Base-by-base conservation (phyloP, 192 early-diverging fungal species). In the Spinellus fusiger region DNA sequence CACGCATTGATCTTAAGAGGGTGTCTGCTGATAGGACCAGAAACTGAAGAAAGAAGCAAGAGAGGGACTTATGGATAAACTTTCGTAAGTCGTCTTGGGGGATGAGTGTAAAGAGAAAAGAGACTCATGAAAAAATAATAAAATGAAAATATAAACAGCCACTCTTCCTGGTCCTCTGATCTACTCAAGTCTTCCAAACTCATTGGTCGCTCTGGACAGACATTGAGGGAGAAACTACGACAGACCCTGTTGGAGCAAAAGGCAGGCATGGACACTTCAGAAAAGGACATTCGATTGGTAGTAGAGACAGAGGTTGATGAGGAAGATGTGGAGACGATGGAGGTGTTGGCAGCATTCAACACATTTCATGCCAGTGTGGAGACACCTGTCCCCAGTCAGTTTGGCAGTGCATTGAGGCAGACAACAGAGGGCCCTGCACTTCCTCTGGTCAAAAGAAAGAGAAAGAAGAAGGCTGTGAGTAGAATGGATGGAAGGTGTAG, bases 31-130 rank as follows among this genome's bases (percentile, higher is more conserved):
- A 18, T 38, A 85, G 83, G 83, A 89, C 54, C 85, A 88, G 77
- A 89, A 92, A 70, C 64, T 90, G 64, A 88, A 90, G 68, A 92
- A 92, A 69, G 88, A 89, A 48, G 84, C 86, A 56, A 73, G 88
- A 25, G 85, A 76, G 6, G 79, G 67, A 23, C 57, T 90, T 48
- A 56, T 92, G 18, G 85, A 89, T 31, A 83, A 84, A 31, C 57
- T 84, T 13, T 74, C 80, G 71, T 74, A 74, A 50, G 65, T 65
- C 10, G 16, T 38, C 10, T 2, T 33, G n/a, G 9, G 4, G 13
- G 22, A 57, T 5, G 25, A 1, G 29, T 13, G 47, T 16, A 9
- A 29, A 33, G 16, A 25, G 20, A 29, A 7, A 40, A 12, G 2
- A 27, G n/a, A 27, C 46, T 53, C 15, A 53, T 22, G 15, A 25